Evolutionary conservation across 176 grass and related monocot genomes (phyloP).

Genomic region (bread wheat (Triticum aestivum)): DNA sequence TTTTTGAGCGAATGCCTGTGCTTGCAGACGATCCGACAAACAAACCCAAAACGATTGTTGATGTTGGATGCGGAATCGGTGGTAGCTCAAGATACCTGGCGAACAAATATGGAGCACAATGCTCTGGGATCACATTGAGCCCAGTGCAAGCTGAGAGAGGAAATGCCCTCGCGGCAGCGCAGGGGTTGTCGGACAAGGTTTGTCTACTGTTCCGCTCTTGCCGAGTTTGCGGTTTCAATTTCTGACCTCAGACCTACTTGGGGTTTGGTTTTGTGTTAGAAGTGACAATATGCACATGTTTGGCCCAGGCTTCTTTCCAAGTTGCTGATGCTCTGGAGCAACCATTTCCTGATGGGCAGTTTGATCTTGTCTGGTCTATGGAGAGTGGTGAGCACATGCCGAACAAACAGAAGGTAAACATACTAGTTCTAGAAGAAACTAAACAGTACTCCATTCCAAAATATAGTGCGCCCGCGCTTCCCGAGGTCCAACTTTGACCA

Average conservation of each 20-base stretch:
- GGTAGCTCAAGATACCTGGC: slow-evolving; percentile 95
- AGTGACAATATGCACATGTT: not conserved
- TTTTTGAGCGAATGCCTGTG: not conserved
- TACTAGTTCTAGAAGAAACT: not conserved
- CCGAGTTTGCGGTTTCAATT: not conserved
- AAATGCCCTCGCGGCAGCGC: slow-evolving; percentile 46
- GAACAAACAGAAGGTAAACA: slow-evolving; percentile 76
- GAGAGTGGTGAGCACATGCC: slow-evolving; percentile 98
- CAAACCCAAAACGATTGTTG: slow-evolving; percentile 67
- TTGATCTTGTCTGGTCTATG: slow-evolving; percentile 98
- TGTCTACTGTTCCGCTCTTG: not conserved
- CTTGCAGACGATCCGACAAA: slow-evolving; percentile 57
- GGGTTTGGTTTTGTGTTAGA: not conserved
- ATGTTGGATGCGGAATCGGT: slow-evolving; percentile 90
- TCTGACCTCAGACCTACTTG: not conserved
- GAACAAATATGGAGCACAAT: slow-evolving; percentile 74
- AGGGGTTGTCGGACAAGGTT: slow-evolving; percentile 79
- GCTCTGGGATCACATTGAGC: slow-evolving; percentile 78
- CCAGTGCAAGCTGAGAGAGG: slow-evolving; percentile 91
- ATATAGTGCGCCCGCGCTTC: no score
- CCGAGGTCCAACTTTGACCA: no score
- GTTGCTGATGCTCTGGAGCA: slow-evolving; percentile 94
- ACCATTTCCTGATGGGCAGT: slow-evolving; percentile 82
- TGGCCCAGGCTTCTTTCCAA: slow-evolving; percentile 72
- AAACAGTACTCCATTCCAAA: not conserved